Evolutionary conservation across 306 rosid genomes (phyloP).

Genomic region (Herpetospermum pedunculosum): DNA sequence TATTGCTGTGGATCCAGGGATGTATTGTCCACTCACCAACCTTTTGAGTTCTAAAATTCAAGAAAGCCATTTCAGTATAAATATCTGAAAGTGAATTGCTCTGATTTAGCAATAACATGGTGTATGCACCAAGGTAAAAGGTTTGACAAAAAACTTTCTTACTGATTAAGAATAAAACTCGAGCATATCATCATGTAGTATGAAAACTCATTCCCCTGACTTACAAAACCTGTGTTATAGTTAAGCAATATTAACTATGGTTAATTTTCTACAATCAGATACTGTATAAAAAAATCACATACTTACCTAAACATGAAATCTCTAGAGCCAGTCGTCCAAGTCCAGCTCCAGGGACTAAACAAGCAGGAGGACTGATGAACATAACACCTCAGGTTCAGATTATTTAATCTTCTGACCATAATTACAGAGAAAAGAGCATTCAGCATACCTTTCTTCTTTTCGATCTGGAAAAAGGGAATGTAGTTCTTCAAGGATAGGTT

Average conservation of each 20-base stretch:
- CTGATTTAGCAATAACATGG: not conserved
- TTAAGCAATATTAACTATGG: constrained; percentile 8
- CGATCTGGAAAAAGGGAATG: constrained; percentile 58
- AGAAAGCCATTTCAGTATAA: constrained; percentile 11
- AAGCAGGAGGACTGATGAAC: constrained; percentile 73
- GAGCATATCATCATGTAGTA: constrained; percentile 99
- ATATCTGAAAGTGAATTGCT: constrained; percentile 1
- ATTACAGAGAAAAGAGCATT: not conserved
- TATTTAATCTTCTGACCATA: not conserved
- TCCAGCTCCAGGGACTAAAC: constrained; percentile 99
- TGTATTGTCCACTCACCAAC: constrained; percentile 80
- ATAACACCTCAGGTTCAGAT: constrained; percentile 20
- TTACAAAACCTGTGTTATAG: constrained; percentile 61
- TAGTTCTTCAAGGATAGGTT: constrained; percentile 87
- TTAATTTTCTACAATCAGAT: not conserved
- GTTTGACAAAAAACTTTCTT: constrained; percentile 23
- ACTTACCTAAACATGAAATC: constrained; percentile 76
- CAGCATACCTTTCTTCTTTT: constrained; percentile 40
- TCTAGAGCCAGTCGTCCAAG: constrained; percentile 94
- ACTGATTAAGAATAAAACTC: constrained; percentile 90
- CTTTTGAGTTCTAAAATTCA: constrained; percentile 39
- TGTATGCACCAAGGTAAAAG: constrained; percentile 4
- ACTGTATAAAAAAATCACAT: not conserved
- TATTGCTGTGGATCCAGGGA: constrained; percentile 93
- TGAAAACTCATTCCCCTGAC: constrained; percentile 98